Evolutionary conservation across 2,329 filamentous ascomycete genomes (phyloP).

Genomic region (Talaromyces amestolkiae): DNA sequence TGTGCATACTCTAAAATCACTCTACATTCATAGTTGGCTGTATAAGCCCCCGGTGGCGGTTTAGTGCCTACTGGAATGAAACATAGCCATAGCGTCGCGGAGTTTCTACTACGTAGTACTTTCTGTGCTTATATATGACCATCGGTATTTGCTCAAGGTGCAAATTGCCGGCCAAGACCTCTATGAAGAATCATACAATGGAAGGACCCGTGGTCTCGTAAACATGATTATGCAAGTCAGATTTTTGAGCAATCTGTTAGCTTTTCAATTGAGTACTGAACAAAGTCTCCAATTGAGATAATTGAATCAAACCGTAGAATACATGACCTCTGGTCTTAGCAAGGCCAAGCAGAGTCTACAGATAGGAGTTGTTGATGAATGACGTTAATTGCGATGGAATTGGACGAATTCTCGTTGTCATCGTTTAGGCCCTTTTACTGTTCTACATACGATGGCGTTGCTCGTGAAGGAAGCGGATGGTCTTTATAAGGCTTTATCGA

Average conservation of each 20-base stretch:
- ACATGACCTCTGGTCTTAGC: neutral
- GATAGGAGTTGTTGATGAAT: too few relatives aligned
- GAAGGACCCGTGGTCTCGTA: neutral
- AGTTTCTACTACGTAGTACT: too few relatives aligned
- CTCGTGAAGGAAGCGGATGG: too few relatives aligned
- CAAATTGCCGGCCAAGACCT: neutral
- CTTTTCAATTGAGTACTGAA: neutral
- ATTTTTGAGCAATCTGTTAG: neutral
- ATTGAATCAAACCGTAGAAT: neutral
- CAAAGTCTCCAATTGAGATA: neutral
- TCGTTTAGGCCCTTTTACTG: too few relatives aligned
- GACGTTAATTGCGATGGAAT: too few relatives aligned
- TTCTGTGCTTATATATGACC: neutral
- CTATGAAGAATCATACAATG: neutral
- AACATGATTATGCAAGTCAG: neutral
- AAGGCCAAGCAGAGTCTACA: neutral
- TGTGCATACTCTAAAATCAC: neutral
- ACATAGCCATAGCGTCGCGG: neutral
- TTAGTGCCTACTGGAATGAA: neutral
- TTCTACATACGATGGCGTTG: too few relatives aligned
- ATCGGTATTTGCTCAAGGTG: neutral
- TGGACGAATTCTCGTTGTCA: too few relatives aligned
- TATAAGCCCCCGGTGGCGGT: neutral
- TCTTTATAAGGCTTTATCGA: too few relatives aligned
- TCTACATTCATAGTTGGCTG: neutral